A percentile compares a stretch with the other conserved stretches of the same genome.
phyloP scores from a whole-genome alignment of 2,329 filamentous ascomycete species.

The Aaosphaeria arxii region DNA sequence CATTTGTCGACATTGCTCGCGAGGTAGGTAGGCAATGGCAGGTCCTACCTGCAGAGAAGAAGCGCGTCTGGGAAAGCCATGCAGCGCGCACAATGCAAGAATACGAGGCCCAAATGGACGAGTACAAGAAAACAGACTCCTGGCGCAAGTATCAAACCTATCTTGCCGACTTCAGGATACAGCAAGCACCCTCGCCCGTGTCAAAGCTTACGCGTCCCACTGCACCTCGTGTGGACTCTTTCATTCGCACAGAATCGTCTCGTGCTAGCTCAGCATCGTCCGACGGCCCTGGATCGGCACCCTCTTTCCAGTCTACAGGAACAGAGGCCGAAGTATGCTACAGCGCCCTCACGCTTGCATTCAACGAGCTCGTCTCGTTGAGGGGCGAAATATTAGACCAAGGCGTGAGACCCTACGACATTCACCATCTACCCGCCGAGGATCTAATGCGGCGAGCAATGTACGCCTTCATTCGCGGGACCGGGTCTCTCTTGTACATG shows the following conservation, averaged over 20 bases:
- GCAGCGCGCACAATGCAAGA: constrained; percentile 38
- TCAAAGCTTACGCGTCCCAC: constrained; percentile 15
- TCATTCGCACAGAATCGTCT: constrained; percentile 17
- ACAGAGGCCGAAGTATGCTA: constrained; percentile 29
- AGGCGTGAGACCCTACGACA: constrained; percentile 22
- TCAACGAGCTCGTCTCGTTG: constrained; percentile 31
- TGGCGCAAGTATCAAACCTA: constrained; percentile 37
- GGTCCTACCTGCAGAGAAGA: constrained; percentile 31
- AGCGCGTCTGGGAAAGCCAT: constrained; percentile 37
- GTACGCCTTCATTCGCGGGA: constrained; percentile 33
- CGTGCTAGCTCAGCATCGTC: constrained; percentile 26
- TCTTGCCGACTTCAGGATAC: constrained; percentile 31
- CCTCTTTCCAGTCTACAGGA: constrained; percentile 13
- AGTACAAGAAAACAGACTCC: constrained; percentile 37
- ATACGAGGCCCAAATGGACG: constrained; percentile 38
- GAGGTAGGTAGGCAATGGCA: constrained; percentile 40
- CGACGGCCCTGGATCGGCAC: constrained; percentile 23
- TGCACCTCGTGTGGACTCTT: constrained; percentile 19
- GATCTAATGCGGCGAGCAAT: constrained; percentile 26
- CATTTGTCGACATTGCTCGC: constrained; percentile 39
- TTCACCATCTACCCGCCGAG: constrained; percentile 26
- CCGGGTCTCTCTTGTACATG: constrained; percentile 36
- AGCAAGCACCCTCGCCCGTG: constrained; percentile 16
- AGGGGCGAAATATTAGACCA: constrained; percentile 25
- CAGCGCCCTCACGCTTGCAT: constrained; percentile 32